A percentile compares a stretch with the other conserved stretches of the same genome.
These are phyloP conservation scores for Calonectria pteridis DNA, from an alignment of 2,329 filamentous ascomycete species.

Conservation along the genomic window DNA sequence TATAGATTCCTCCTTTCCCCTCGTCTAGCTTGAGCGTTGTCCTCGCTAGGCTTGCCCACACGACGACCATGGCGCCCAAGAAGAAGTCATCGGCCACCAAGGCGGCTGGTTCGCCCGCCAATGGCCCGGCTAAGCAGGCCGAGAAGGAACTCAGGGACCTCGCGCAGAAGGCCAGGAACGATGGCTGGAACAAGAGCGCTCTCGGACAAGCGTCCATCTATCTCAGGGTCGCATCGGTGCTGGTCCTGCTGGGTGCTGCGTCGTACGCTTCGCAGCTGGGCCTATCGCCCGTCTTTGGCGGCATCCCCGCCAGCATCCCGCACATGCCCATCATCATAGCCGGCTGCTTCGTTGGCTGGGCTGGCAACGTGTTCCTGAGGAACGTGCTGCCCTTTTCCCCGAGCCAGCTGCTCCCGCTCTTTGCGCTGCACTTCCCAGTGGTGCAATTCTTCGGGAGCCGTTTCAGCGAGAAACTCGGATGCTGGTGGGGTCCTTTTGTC, in stretches of 20 bases:
- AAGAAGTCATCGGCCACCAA: constrained; percentile 33
- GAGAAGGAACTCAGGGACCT: constrained; percentile 66
- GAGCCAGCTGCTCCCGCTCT: constrained; percentile 72
- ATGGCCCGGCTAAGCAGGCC: constrained; percentile 64
- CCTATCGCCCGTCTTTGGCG: constrained; percentile 89
- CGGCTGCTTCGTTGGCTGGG: constrained; percentile 79
- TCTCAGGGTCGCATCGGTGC: constrained; percentile 45
- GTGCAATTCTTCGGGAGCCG: constrained; percentile 79
- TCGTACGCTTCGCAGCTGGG: constrained; percentile 80
- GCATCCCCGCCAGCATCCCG: constrained; percentile 80
- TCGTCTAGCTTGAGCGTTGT: constrained; percentile 3
- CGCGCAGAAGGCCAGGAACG: constrained; percentile 56
- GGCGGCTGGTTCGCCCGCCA: constrained; percentile 43
- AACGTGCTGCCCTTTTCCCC: constrained; percentile 61
- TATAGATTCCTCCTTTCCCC: constrained; percentile 15
- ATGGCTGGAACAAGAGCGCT: constrained; percentile 49
- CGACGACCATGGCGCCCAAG: constrained; percentile 38
- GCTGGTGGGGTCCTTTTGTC: constrained; percentile 78
- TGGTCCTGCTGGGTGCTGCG: constrained; percentile 64
- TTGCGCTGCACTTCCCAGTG: constrained; percentile 81
- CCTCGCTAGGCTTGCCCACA: constrained; percentile 3
- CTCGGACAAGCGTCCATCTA: constrained; percentile 56
- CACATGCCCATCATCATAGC: constrained; percentile 76
- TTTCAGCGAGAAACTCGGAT: constrained; percentile 75
- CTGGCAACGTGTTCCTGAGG: constrained; percentile 70